A percentile compares a stretch with the other conserved stretches of the same genome.
Conservation (phyloP, 2,329 filamentous ascomycete species). For the Monosporascus sp. region DNA sequence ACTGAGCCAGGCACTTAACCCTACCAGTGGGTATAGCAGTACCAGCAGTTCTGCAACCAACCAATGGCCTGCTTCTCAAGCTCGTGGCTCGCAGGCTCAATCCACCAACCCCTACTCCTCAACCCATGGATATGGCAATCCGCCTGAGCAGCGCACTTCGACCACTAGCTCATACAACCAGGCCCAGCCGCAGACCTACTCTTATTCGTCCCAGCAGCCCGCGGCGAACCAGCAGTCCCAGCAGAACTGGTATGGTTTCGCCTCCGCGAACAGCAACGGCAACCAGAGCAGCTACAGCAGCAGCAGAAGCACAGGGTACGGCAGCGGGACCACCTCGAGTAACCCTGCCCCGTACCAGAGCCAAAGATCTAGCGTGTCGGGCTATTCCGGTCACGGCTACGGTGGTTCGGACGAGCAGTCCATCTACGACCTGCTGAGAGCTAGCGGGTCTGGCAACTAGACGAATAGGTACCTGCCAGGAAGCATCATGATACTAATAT, state of each 20-base stretch:
- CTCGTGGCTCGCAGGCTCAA: constrained; percentile 12
- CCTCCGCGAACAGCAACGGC: constrained; percentile 15
- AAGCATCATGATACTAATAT: neutral
- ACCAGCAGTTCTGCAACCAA: constrained; percentile 9
- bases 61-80: constrained; percentile 23
- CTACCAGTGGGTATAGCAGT: constrained; percentile 13
- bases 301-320: constrained; percentile 17
- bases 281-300: constrained; percentile 16
- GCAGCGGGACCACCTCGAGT: constrained; percentile 2
- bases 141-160: constrained; percentile 18
- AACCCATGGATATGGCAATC: constrained; percentile 2
- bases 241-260: constrained; percentile 31
- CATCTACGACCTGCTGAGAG: constrained; percentile 22
- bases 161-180: constrained; percentile 18
- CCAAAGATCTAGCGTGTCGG: constrained; percentile 16
- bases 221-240: constrained; percentile 22
- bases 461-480: too few relatives aligned
- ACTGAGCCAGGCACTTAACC: constrained; percentile 21
- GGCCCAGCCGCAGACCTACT: constrained; percentile 24
- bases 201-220: constrained; percentile 23
- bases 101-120: constrained; percentile 15
- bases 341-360: constrained; percentile 10
- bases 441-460: constrained; percentile 16
- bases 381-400: constrained; percentile 17
- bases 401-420: constrained; percentile 20